These are phyloP conservation scores for Cladobotryum mycophilum DNA, from an alignment of 2,329 filamentous ascomycete genomes.

Conservation along the genomic window DNA sequence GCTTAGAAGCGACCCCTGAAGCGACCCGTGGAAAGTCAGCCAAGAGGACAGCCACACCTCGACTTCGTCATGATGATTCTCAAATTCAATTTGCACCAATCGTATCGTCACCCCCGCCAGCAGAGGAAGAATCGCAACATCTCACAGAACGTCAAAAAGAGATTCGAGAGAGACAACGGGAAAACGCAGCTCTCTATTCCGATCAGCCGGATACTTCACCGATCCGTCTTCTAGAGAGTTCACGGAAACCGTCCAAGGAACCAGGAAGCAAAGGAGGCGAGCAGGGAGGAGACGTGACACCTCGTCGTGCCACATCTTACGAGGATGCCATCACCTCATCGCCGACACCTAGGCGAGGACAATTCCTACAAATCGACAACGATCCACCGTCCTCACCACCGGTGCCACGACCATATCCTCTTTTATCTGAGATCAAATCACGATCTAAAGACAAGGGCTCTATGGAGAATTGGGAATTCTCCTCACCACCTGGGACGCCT, in stretches of 20 bases:
- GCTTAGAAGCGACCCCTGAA: constrained; percentile 23
- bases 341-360: constrained; percentile 53
- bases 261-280: constrained; percentile 10
- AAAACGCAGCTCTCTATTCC: constrained; percentile 60
- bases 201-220: constrained; percentile 52
- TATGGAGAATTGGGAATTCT: constrained; percentile 46
- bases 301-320: constrained; percentile 37
- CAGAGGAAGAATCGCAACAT: constrained; percentile 58
- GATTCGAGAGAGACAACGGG: constrained; percentile 65
- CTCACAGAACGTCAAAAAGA: constrained; percentile 77
- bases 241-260: constrained; percentile 13
- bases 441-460: constrained; percentile 33
- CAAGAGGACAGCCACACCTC: constrained; percentile 36
- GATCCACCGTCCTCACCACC: constrained; percentile 56
- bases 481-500: constrained; percentile 51
- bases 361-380: constrained; percentile 42
- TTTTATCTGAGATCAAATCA: constrained; percentile 46
- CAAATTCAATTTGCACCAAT: constrained; percentile 73
- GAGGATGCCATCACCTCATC: constrained; percentile 53
- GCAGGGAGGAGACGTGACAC: constrained; percentile 36
- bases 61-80: constrained; percentile 71
- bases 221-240: constrained; percentile 15
- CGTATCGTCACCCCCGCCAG: constrained; percentile 48
- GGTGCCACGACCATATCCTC: constrained; percentile 45
- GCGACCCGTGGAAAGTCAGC: constrained; percentile 16